Conservation (phyloP, 225 moss, liverwort and hornwort species). For the Asterella californica region DNA sequence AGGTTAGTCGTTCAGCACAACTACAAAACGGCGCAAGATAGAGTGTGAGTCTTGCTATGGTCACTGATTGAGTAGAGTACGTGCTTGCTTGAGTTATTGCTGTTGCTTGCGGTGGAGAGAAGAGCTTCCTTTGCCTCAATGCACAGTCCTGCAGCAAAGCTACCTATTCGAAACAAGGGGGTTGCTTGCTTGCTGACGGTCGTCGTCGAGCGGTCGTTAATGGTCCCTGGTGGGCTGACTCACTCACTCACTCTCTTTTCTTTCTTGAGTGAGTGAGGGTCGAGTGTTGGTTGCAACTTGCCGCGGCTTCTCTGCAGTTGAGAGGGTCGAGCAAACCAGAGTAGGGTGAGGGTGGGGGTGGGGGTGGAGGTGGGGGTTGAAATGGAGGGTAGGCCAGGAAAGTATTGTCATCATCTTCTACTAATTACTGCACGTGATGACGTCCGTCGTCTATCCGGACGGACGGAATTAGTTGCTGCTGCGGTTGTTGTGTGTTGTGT, state of each 20-base stretch:
- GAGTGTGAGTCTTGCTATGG: background rate
- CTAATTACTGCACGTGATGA: slow-evolving; percentile 16
- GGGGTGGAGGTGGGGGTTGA: background rate
- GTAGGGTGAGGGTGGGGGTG: no score
- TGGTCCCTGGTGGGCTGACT: background rate
- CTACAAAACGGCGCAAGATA: background rate
- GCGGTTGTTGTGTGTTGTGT: background rate
- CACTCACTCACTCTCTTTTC: background rate
- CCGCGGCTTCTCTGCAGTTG: background rate
- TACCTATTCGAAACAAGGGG: background rate
- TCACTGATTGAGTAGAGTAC: background rate
- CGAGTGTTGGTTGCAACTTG: no score
- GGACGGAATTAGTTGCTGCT: slow-evolving; percentile 17
- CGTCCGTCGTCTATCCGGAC: slow-evolving; percentile 9
- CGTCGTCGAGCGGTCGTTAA: background rate
- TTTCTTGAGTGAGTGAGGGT: background rate
- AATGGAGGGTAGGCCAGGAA: background rate
- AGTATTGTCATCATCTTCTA: background rate
- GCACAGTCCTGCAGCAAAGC: background rate
- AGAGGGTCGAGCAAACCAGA: background rate
- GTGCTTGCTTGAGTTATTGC: background rate
- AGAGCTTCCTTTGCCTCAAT: no score
- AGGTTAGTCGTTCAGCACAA: background rate
- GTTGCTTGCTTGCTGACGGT: background rate
- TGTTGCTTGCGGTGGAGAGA: background rate